phyloP scores from a whole-genome alignment of 345 rosid species.

The Cardiospermum halicacabum region DNA sequence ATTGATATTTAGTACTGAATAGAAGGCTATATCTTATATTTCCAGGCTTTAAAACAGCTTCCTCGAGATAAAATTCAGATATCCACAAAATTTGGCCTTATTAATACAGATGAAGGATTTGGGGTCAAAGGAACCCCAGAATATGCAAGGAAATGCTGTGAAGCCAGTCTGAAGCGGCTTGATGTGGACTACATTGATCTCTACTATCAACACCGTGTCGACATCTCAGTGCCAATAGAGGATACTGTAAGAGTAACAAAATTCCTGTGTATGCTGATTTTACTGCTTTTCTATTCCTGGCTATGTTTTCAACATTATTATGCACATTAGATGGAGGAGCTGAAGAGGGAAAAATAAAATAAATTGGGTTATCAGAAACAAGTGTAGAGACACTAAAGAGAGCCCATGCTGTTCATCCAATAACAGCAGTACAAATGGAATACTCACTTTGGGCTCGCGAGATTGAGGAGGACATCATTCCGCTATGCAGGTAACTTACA shows the following conservation, averaged over 20 bases:
- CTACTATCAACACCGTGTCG: slow-evolving; percentile 46
- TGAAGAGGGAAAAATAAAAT: slow-evolving; percentile 46
- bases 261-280: background rate
- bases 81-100: background rate
- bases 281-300: no score
- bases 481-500: slow-evolving; percentile 37
- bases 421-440: slow-evolving; percentile 45
- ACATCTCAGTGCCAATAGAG: slow-evolving; percentile 45
- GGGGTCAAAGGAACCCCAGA: slow-evolving; percentile 22
- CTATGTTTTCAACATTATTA: no score
- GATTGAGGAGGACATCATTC: slow-evolving; percentile 42
- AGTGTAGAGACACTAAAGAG: slow-evolving; percentile 35
- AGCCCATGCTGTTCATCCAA: slow-evolving; percentile 46
- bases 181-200: slow-evolving; percentile 44
- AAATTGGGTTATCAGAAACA: slow-evolving; percentile 44
- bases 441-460: slow-evolving; percentile 44
- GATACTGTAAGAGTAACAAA: slow-evolving; percentile 36
- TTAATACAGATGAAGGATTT: background rate
- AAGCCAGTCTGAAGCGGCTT: slow-evolving; percentile 43
- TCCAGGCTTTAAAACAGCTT: slow-evolving; percentile 4
- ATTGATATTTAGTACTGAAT: no score
- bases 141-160: slow-evolving; percentile 43
- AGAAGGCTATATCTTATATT: no score
- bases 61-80: slow-evolving; percentile 6
- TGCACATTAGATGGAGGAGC: slow-evolving; percentile 42